These are phyloP conservation scores for Spizellomyces sp. DNA, from an alignment of 192 early-diverging fungal genomes.

Conservation along the genomic window DNA sequence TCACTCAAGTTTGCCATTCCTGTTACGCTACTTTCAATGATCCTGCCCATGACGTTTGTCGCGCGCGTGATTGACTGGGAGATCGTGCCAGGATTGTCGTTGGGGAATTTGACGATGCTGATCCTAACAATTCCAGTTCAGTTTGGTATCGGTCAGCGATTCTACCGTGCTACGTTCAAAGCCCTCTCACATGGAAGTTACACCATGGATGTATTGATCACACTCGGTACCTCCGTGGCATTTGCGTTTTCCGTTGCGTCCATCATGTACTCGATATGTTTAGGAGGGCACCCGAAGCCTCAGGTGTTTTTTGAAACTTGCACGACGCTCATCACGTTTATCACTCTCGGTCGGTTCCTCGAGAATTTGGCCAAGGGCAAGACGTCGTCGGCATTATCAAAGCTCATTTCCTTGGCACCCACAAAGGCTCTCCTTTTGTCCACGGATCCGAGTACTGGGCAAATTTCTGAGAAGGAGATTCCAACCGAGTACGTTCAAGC, in stretches of 20 bases:
- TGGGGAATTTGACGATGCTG: conserved; percentile 69
- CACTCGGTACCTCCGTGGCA: conserved; percentile 82
- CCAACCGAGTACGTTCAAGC: conserved; percentile 83
- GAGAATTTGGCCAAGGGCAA: conserved; percentile 95
- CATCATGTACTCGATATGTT: conserved; percentile 58
- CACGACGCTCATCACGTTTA: conserved; percentile 90
- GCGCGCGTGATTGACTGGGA: conserved; percentile 22
- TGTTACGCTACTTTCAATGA: conserved; percentile 79
- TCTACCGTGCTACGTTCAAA: conserved; percentile 78
- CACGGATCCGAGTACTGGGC: conserved; percentile 35
- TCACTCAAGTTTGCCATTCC: conserved; percentile 79
- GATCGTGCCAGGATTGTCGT: conserved; percentile 65
- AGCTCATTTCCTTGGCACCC: conserved; percentile 86
- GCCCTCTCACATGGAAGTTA: conserved; percentile 79
- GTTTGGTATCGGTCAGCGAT: conserved; percentile 82
- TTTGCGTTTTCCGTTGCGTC: conserved; percentile 82
- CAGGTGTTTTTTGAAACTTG: conserved; percentile 95
- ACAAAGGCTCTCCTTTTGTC: conserved; percentile 57
- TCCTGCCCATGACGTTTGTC: conserved; percentile 57
- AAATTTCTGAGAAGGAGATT: conserved; percentile 67
- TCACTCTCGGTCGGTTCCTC: conserved; percentile 88
- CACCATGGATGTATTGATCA: conserved; percentile 96
- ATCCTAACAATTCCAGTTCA: conserved; percentile 89
- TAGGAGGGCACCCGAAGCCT: conserved; percentile 44
- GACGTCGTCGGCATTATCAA: conserved; percentile 84